Conservation (phyloP, 441 rosid species). For the Adansonia madagascariensis region DNA sequence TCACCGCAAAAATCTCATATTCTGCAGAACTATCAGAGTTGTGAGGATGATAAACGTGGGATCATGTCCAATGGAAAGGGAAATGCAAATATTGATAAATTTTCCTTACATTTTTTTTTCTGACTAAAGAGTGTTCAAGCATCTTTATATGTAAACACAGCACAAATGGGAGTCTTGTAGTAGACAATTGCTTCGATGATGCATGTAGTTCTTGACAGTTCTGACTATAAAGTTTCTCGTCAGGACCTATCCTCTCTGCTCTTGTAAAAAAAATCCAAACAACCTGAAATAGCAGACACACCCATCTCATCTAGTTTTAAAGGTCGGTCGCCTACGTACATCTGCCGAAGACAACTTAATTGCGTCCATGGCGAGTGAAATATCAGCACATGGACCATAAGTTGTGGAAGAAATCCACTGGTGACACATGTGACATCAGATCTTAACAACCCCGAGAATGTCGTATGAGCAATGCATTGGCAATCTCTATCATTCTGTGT, state of each 20-base stretch:
- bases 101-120: slow-evolving; percentile 54
- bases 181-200: slow-evolving; percentile 73
- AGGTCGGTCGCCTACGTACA: slow-evolving; percentile 37
- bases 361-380: slow-evolving; percentile 70
- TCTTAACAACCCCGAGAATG: slow-evolving; percentile 68
- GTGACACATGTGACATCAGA: slow-evolving; percentile 45
- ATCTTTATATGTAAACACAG: slow-evolving; percentile 78
- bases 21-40: slow-evolving; percentile 55
- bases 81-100: slow-evolving; percentile 72
- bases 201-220: slow-evolving; percentile 69
- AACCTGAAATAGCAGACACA: slow-evolving; percentile 63
- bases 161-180: slow-evolving; percentile 71
- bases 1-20: slow-evolving; percentile 79
- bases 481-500: slow-evolving; percentile 69
- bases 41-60: slow-evolving; percentile 68
- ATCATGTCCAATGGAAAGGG: slow-evolving; percentile 77
- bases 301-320: slow-evolving; percentile 43
- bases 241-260: slow-evolving; percentile 76
- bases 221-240: slow-evolving; percentile 76
- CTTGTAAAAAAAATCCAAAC: slow-evolving; percentile 74
- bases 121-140: slow-evolving; percentile 63
- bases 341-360: slow-evolving; percentile 36
- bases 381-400: slow-evolving; percentile 79
- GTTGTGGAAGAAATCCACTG: slow-evolving; percentile 82
- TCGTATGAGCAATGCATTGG: slow-evolving; percentile 78